Evolutionary conservation across 2,329 filamentous ascomycete genomes (phyloP), one percentile per base, ranked within the genome.

Genomic region (Epichloe sibirici): DNA sequence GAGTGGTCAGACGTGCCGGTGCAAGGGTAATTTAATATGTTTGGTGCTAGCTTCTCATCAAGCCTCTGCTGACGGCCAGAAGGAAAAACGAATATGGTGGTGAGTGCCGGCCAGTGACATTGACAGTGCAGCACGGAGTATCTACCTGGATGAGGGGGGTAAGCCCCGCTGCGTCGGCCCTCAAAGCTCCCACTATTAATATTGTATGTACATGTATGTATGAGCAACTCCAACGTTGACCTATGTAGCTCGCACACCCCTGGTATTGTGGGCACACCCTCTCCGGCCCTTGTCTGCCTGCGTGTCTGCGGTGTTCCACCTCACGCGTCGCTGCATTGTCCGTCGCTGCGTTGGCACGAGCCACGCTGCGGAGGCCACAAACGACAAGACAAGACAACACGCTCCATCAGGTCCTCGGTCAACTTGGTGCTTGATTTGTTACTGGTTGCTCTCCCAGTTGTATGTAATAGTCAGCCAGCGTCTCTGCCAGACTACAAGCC

Each of bases 301-400:
- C 21, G 40, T 39, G 8, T 47, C 40, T 40, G n/a, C 25, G 45
- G 17, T 37, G 49, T 21, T 35, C 49, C 49, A 47, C 52, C 37
- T 54, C 49, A 38, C 45, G 49, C 49, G 45, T 49, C 40, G 35
- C 37, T 48, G 48, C 52, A 47, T 53, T 48, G 44, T 53, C 48
- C 49, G 46, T 49, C 48, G 55, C 49, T 63, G 57, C 47, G 62
- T 56, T 64, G 62, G 59, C 61, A 63, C 53, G 57, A 62, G 54
- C 48, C 34, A 52, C 39, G 39, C 15, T 59, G 59, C 55, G 59
- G 59, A 61, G 62, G 43, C 43, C 31, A 48, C 21, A 45, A 43
- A 43, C 21, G 40, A 50, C 48, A 34, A 35, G 45, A 25, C 38
- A 38, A 43, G 40, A 45, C 31, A 53, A 42, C 47, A 48, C 43